Evolutionary conservation across 1,284 basidiomycete species (phyloP).

Genomic region (Pseudozyma flocculosa): DNA sequence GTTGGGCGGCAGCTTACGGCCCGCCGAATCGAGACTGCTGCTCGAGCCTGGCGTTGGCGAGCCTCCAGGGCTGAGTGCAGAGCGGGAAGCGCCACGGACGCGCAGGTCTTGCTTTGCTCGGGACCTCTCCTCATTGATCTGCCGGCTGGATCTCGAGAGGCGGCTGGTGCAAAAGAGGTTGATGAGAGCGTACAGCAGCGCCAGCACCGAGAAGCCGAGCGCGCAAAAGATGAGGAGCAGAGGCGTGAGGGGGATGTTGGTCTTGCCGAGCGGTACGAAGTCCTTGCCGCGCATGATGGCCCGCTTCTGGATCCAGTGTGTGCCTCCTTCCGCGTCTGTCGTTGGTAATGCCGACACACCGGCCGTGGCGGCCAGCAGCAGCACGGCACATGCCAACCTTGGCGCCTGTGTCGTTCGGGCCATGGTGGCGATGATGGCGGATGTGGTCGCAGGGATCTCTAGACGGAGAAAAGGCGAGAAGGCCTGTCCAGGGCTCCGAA

Average conservation of each 20-base stretch:
- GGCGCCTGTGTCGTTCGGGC: too few relatives aligned
- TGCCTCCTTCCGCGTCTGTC: conserved; percentile 7
- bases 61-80: conserved; percentile 14
- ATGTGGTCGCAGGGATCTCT: too few relatives aligned
- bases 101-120: conserved; percentile 27
- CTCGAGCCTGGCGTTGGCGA: conserved; percentile 19
- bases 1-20: conserved; percentile 22
- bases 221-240: conserved; percentile 24
- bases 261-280: conserved; percentile 26
- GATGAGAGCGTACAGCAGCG: conserved; percentile 14
- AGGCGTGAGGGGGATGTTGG: conserved; percentile 25
- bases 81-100: conserved; percentile 21
- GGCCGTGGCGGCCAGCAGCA: too few relatives aligned
- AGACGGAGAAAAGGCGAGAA: too few relatives aligned
- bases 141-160: conserved; percentile 27
- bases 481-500: too few relatives aligned
- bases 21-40: conserved; percentile 6
- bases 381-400: too few relatives aligned
- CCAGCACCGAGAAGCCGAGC: conserved; percentile 12
- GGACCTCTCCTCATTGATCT: conserved; percentile 27
- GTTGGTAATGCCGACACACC: too few relatives aligned
- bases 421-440: too few relatives aligned
- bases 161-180: conserved; percentile 13
- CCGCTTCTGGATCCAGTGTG: conserved; percentile 20
- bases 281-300: conserved; percentile 41